Percentiles rank a stretch among this genome's conserved stretches.
These are phyloP conservation scores for Sphaerulina musiva DNA, from an alignment of 2,329 filamentous ascomycete genomes.

Conservation along the genomic window DNA sequence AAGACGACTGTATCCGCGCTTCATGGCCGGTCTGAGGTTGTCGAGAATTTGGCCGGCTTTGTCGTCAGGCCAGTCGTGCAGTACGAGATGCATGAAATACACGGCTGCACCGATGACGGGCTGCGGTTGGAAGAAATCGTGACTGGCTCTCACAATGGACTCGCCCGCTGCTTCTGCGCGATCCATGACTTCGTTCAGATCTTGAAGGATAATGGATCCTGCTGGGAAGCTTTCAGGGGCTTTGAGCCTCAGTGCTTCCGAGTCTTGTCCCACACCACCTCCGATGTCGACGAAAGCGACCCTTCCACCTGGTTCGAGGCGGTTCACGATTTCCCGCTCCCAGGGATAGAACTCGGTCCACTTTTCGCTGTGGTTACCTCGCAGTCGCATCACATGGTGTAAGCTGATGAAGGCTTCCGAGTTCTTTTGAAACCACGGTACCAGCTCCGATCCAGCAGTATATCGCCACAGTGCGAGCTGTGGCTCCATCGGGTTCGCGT, in stretches of 20 bases:
- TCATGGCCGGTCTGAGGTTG: constrained; percentile 17
- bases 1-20: constrained; percentile 19
- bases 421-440: constrained; percentile 8
- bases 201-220: constrained; percentile 5
- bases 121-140: constrained; percentile 8
- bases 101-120: constrained; percentile 6
- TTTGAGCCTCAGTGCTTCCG: constrained; percentile 4
- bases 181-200: constrained; percentile 5
- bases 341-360: constrained; percentile 10
- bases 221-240: neutral
- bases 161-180: constrained; percentile 3
- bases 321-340: constrained; percentile 1
- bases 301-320: neutral
- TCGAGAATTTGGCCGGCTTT: constrained; percentile 17
- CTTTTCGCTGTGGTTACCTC: constrained; percentile 3
- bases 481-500: constrained; percentile 2
- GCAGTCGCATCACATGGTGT: constrained; percentile 9
- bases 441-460: neutral
- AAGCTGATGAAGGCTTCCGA: constrained; percentile 2
- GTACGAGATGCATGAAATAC: constrained; percentile 7
- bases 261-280: constrained; percentile 7
- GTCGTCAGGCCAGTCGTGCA: constrained; percentile 23
- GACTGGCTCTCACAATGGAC: neutral
- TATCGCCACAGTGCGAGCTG: neutral
- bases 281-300: constrained; percentile 9